Evolutionary conservation across 1,284 basidiomycete species (phyloP).

Genomic region (Ustilago nuda): DNA sequence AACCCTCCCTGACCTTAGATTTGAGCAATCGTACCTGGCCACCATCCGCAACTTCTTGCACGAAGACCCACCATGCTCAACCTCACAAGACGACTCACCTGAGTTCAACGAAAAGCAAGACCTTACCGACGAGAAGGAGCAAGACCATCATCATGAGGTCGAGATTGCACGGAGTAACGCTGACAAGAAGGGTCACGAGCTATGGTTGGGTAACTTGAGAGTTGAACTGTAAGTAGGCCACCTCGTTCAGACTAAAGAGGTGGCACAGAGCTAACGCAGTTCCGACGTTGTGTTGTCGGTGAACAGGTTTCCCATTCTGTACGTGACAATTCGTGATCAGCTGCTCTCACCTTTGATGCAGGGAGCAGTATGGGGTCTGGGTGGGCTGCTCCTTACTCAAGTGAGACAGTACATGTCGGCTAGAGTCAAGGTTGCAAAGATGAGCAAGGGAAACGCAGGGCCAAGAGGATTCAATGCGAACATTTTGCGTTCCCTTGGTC

Average conservation of each 20-base stretch:
- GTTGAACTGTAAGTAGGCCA: constrained; percentile 57
- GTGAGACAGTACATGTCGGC: constrained; percentile 38
- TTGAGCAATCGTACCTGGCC: constrained; percentile 62
- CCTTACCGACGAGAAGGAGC: constrained; percentile 1
- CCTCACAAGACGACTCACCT: neutral
- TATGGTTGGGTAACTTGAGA: constrained; percentile 59
- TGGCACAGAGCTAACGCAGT: neutral
- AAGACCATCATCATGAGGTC: constrained; percentile 37
- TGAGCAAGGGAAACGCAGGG: neutral
- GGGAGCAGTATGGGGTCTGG: constrained; percentile 59
- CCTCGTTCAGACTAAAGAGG: neutral
- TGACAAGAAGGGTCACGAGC: constrained; percentile 32
- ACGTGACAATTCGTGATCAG: constrained; percentile 62
- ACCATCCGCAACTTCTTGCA: constrained; percentile 57
- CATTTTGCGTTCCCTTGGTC: constrained; percentile 24
- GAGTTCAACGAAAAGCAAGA: constrained; percentile 8
- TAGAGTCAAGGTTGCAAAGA: constrained; percentile 8
- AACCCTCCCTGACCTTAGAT: constrained; percentile 58
- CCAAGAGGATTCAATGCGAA: neutral
- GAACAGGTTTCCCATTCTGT: constrained; percentile 56
- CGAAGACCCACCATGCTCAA: constrained; percentile 23
- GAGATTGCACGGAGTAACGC: constrained; percentile 22
- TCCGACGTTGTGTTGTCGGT: neutral
- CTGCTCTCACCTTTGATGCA: constrained; percentile 60
- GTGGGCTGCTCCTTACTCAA: constrained; percentile 45